These are phyloP conservation scores for Juncus inflexus DNA, from an alignment of 176 grass and related monocot species.

Conservation along the genomic window DNA sequence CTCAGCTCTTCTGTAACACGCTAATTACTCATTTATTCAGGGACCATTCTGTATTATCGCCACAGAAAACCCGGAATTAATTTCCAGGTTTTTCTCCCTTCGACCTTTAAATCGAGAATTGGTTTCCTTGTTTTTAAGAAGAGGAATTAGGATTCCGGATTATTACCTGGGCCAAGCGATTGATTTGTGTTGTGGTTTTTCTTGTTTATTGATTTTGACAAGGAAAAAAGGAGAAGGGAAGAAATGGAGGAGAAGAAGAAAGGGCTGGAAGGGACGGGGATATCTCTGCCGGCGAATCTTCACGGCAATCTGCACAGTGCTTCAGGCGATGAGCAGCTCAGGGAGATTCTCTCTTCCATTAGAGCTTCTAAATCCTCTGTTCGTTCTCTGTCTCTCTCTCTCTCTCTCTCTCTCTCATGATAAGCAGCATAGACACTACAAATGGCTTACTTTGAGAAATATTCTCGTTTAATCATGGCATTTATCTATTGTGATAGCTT, in stretches of 20 bases:
- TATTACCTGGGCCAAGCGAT: no score
- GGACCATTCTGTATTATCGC: background rate
- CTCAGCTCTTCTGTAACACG: background rate
- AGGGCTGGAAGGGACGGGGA: slow-evolving; percentile 32
- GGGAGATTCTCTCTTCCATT: slow-evolving; percentile 50
- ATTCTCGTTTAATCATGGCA: background rate
- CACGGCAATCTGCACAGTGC: slow-evolving; percentile 45
- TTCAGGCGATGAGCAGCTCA: slow-evolving; percentile 47
- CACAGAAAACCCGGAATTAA: background rate
- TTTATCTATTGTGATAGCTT: background rate
- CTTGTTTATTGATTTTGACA: no score
- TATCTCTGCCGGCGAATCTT: slow-evolving; percentile 29
- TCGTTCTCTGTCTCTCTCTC: slow-evolving; percentile 18
- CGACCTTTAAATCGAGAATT: no score
- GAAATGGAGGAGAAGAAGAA: slow-evolving; percentile 27
- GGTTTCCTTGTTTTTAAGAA: no score
- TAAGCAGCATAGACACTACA: no score
- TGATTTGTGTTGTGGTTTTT: no score
- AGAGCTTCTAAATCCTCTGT: slow-evolving; percentile 65
- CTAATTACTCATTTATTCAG: no score
- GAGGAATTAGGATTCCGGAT: no score
- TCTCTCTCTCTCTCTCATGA: slow-evolving; percentile 7
- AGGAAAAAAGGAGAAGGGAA: slow-evolving; percentile 19
- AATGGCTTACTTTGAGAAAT: background rate
- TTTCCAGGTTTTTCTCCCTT: no score